phyloP scores from a whole-genome alignment of 1,284 basidiomycete genomes.

The Apiotrichum domesticum region DNA sequence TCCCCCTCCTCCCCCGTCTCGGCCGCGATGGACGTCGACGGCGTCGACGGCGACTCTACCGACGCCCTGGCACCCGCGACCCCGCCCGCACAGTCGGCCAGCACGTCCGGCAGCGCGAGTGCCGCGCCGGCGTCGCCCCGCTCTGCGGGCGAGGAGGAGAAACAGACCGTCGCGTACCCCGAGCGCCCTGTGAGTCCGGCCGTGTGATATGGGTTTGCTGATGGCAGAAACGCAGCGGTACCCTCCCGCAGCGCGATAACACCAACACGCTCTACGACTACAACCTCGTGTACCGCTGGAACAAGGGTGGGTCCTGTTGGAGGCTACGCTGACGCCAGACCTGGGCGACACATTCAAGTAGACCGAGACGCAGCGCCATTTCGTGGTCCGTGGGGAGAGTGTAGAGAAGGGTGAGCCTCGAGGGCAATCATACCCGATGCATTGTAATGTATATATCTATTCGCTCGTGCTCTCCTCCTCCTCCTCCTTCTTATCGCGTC shows the following conservation, averaged over 20 bases:
- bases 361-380: no score
- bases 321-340: conserved; percentile 19
- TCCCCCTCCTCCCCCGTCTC: background rate
- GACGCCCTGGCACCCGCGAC: background rate
- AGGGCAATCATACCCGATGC: background rate
- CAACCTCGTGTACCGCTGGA: conserved; percentile 39
- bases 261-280: conserved; percentile 26
- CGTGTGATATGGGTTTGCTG: background rate
- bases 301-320: conserved; percentile 22
- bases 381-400: no score
- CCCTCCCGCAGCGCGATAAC: background rate
- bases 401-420: no score
- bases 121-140: background rate
- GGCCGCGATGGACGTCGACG: conserved; percentile 2
- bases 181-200: background rate
- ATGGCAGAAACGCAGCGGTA: background rate
- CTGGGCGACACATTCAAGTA: conserved; percentile 32
- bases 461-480: background rate
- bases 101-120: background rate
- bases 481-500: background rate
- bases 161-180: no score
- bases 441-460: background rate
- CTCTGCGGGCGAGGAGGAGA: background rate
- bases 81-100: background rate
- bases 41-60: background rate